Base-by-base conservation (phyloP, 208 protist genomes). In the Trypanosoma vivax region DNA sequence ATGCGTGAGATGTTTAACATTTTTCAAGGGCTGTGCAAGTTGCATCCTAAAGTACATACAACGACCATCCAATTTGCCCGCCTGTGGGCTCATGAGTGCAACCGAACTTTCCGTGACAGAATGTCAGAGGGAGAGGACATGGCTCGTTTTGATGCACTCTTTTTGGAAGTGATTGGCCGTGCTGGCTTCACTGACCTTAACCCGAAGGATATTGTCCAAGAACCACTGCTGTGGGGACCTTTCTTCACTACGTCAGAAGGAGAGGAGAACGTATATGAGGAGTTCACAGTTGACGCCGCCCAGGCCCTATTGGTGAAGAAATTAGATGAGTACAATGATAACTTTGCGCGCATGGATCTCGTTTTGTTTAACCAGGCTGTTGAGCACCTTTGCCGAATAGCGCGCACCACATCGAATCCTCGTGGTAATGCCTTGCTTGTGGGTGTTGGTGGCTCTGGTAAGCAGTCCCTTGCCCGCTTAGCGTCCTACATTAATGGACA, bases 361-460 rank as follows among this genome's bases (percentile, higher is more conserved):
- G 96, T 98, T 42, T 73, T 99, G 19, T 99, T 99, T 75, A 83
- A 97, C 52, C 90, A 97, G 65, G 97, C 97, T 39, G 98, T 99
- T 54, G 88, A 98, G 68, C 97, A 99, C 60, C 70, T 99, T 25
- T 96, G 92, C 60, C 79, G 96, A 52, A 98, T 98, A 70, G 73
- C 90, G n/a, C 83, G 96, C 52, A 97, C 97, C 64, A 96, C 97
- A 11, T 91, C 87, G 16, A 92, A 96, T 60, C 93, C 95, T 50
- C 79, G 93, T 61, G 96, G 96, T 55, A 97, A 98, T 56, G 94
- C 95, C 21, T 78, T 99, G 50, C 78, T 98, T 40, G 94, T 97
- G 25, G 96, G 94, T 49, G 92, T 97, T 2, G 93, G 92, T 45
- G 94, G 94, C 50, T 94, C 79, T 52, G 94, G 94, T 30, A 96